A percentile compares a stretch with the other conserved stretches of the same genome.
phyloP scores from a whole-genome alignment of 345 rosid species.

The Theobroma cacao region DNA sequence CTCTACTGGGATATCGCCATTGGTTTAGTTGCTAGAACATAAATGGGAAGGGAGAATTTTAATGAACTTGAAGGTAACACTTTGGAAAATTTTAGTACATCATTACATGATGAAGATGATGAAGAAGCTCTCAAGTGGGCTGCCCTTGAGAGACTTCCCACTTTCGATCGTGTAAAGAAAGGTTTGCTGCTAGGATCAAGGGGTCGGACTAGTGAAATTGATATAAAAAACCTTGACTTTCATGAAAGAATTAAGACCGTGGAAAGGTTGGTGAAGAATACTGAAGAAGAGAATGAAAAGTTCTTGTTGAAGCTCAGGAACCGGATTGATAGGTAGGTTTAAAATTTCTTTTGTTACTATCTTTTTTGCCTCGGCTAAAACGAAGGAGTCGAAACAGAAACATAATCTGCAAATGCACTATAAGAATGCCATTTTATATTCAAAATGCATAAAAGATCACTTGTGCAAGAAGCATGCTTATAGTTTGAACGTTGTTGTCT shows the following conservation, averaged over 20 bases:
- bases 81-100: too few species aligned
- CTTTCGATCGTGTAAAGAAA: conserved; percentile 39
- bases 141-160: conserved; percentile 56
- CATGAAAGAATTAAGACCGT: conserved; percentile 35
- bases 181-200: conserved; percentile 27
- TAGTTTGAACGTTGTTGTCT: too few species aligned
- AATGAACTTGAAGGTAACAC: too few species aligned
- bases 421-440: too few species aligned
- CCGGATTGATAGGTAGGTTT: conserved; percentile 29
- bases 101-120: conserved; percentile 52
- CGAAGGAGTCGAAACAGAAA: background rate
- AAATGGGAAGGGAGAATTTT: too few species aligned
- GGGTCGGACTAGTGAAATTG: conserved; percentile 28
- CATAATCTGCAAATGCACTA: background rate
- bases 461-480: too few species aligned
- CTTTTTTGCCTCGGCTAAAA: too few species aligned
- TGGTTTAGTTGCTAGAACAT: too few species aligned
- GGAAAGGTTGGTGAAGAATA: conserved; percentile 32
- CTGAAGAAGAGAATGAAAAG: conserved; percentile 44
- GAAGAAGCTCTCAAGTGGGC: conserved; percentile 62
- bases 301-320: conserved; percentile 35
- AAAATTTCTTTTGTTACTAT: background rate
- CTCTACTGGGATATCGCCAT: too few species aligned
- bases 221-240: conserved; percentile 34
- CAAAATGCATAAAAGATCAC: too few species aligned